A percentile compares a stretch with the other conserved stretches of the same genome.
Conservation (phyloP, 2,329 filamentous ascomycete species). For the Metarhizium rileyi region DNA sequence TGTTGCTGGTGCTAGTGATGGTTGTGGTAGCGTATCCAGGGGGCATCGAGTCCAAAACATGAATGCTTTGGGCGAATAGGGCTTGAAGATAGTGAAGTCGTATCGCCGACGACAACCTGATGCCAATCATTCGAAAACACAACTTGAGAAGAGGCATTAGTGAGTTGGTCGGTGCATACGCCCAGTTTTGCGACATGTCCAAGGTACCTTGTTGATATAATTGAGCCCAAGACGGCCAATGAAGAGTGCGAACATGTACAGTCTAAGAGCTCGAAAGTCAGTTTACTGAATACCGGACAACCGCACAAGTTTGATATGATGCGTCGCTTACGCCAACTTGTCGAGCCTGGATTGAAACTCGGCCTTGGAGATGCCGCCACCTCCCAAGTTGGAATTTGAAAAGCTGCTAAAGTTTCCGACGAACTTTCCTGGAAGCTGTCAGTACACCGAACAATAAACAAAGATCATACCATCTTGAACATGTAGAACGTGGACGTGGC, state of each 20-base stretch:
- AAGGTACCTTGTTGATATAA: constrained; percentile 46
- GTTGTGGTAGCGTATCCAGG: constrained; percentile 51
- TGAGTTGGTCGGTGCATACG: background rate
- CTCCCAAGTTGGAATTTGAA: constrained; percentile 22
- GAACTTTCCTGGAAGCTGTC: constrained; percentile 25
- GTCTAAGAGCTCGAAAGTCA: constrained; percentile 21
- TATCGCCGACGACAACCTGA: constrained; percentile 50
- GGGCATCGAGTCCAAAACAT: constrained; percentile 57
- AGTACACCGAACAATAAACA: background rate
- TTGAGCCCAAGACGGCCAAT: constrained; percentile 53
- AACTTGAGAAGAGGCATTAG: constrained; percentile 27
- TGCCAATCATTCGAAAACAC: constrained; percentile 50
- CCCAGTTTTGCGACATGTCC: background rate
- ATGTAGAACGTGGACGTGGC: background rate
- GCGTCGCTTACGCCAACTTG: constrained; percentile 30
- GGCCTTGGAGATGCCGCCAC: constrained; percentile 16
- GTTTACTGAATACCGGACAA: background rate
- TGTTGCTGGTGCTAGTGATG: constrained; percentile 55
- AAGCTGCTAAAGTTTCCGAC: constrained; percentile 39
- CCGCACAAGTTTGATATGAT: background rate
- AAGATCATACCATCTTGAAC: background rate
- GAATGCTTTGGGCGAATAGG: constrained; percentile 56
- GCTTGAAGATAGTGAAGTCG: constrained; percentile 54
- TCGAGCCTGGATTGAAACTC: constrained; percentile 34
- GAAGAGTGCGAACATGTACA: constrained; percentile 65